These are phyloP conservation scores for Gaeumannomyces tritici DNA, from an alignment of 2,329 filamentous ascomycete species.

Conservation along the genomic window DNA sequence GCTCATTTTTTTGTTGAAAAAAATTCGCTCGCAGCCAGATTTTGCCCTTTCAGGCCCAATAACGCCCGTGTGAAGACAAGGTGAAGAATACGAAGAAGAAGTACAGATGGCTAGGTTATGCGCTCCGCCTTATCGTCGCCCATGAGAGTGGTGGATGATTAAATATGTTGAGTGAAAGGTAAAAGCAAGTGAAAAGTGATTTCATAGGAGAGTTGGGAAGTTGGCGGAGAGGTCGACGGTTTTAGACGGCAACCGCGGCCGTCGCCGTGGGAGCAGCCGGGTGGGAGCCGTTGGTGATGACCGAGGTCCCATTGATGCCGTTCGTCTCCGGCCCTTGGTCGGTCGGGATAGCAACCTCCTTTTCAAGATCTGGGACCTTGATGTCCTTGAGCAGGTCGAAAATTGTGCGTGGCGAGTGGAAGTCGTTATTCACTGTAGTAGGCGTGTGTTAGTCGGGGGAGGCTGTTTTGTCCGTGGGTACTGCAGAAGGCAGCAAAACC, in stretches of 20 bases:
- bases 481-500: neutral
- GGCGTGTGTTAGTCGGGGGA: neutral
- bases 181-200: neutral
- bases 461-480: neutral
- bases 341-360: constrained; percentile 18
- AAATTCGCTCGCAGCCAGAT: neutral
- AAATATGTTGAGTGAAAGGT: neutral
- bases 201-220: neutral
- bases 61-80: neutral
- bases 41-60: neutral
- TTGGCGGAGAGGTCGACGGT: neutral
- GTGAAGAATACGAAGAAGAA: neutral
- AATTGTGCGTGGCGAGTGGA: constrained; percentile 73
- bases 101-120: neutral
- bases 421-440: constrained; percentile 89
- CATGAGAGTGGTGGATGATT: neutral
- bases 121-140: neutral
- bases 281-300: constrained; percentile 7
- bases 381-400: constrained; percentile 81
- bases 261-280: neutral
- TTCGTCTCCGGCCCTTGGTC: constrained; percentile 6
- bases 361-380: constrained; percentile 54
- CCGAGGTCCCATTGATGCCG: constrained; percentile 8
- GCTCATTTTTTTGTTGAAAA: constrained; percentile 1
- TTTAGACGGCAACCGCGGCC: neutral